Evolutionary conservation across 129 eudicot genomes (phyloP).

Genomic region (Solidago caesia): DNA sequence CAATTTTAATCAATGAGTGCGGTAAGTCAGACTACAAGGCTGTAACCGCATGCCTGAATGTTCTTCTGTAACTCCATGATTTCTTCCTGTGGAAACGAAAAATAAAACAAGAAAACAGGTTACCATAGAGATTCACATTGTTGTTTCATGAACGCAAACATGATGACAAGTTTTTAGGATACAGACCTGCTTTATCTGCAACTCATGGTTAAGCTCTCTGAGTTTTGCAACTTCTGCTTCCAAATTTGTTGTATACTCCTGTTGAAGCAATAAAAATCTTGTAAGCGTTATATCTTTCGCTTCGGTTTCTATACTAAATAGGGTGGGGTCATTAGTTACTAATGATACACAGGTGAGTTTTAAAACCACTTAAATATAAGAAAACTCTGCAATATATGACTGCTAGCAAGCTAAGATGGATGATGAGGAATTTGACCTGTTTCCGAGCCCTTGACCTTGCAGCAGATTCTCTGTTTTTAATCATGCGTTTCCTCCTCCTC

Average conservation of each 20-base stretch:
- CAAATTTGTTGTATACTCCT: slow-evolving; percentile 83
- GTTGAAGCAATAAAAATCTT: slow-evolving; percentile 10
- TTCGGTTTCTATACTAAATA: no score
- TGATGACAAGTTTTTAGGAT: not conserved
- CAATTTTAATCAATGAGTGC: no score
- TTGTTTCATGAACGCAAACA: not conserved
- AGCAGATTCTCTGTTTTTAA: slow-evolving; percentile 92
- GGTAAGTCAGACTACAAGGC: not conserved
- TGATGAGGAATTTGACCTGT: slow-evolving; percentile 52
- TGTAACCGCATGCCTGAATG: slow-evolving; percentile 43
- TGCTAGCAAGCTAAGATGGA: not conserved
- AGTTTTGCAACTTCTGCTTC: slow-evolving; percentile 85
- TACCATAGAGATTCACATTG: slow-evolving; percentile 13
- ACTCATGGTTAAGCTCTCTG: slow-evolving; percentile 63
- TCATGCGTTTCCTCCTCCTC: slow-evolving; percentile 84
- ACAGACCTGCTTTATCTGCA: slow-evolving; percentile 69
- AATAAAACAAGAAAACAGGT: slow-evolving; percentile 7
- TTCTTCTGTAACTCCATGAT: slow-evolving; percentile 55
- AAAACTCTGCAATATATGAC: no score
- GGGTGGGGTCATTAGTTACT: no score
- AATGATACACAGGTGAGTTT: no score
- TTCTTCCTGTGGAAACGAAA: slow-evolving; percentile 50
- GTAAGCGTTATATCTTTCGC: not conserved
- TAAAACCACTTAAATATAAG: not conserved
- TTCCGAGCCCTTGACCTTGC: slow-evolving; percentile 93